phyloP scores from a whole-genome alignment of 331 rosid genomes.

The Acacia pycnantha region DNA sequence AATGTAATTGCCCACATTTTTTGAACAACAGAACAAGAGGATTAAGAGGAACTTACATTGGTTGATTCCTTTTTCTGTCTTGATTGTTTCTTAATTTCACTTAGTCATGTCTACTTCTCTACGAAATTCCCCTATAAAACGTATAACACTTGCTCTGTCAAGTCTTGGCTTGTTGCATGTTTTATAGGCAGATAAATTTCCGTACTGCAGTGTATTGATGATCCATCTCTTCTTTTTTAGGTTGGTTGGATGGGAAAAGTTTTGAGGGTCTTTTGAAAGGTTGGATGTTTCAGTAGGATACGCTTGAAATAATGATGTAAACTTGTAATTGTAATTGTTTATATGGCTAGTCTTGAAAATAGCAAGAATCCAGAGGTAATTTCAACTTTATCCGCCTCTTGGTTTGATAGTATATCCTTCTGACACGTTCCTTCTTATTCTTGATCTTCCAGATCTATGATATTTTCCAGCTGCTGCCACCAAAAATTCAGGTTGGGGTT shows the following conservation, averaged over 20 bases:
- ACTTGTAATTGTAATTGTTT: background rate
- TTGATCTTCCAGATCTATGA: slow-evolving; percentile 55
- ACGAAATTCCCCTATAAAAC: background rate
- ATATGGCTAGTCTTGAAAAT: background rate
- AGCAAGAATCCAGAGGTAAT: background rate
- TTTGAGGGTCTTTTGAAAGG: background rate
- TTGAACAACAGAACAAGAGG: background rate
- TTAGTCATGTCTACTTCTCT: background rate
- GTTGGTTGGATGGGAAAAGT: background rate
- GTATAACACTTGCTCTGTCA: background rate
- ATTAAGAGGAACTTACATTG: background rate
- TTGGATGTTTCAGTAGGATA: background rate
- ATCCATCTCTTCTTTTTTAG: background rate
- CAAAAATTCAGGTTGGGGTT: slow-evolving; percentile 76
- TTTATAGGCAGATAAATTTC: slow-evolving; percentile 1
- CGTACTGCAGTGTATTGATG: background rate
- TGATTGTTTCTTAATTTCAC: background rate
- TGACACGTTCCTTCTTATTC: background rate
- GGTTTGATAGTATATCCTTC: background rate
- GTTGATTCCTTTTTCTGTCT: background rate
- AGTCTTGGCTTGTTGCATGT: background rate
- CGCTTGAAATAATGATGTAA: background rate
- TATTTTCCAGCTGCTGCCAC: slow-evolving; percentile 80
- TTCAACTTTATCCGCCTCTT: background rate
- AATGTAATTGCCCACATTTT: background rate